Evolutionary conservation across 371 early-diverging fungal genomes (phyloP), one percentile per base, ranked within the genome.

Genomic region (Apophysomyces ossiformis): DNA sequence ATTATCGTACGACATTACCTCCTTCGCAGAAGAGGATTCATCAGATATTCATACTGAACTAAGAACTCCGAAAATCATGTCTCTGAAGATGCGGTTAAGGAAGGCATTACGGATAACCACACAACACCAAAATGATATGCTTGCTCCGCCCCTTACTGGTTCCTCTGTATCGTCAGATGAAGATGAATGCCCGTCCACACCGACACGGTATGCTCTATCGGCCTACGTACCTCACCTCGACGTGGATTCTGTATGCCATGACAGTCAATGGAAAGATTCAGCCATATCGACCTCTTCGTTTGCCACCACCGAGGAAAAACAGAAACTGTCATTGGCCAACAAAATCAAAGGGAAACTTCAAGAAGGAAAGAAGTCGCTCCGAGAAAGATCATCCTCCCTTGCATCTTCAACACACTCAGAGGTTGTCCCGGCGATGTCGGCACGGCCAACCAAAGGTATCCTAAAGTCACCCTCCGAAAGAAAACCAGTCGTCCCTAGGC

Each of bases 61-160:
- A 50, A 21, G 18, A 5, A 18, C 54, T 9, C 54, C 54, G 9
- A 50, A 50, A 21, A 21, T 50, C 9, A 11, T 50, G 54, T 50
- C 54, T 21, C 21, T 50, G 21, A 50, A 50, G 21, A 18, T n/a
- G 54, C 54, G 54, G 54, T 18, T 50, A 50, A 50, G 21, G 21
- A 50, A 50, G 54, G 54, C 54, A 11, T 11, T 50, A 21, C 54
- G 54, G 54, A 50, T 50, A 50, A 9, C n/a, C 7, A 50, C 54
- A 50, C 54, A 50, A 26, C 54, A 50, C 54, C 54, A 50, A 21
- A 16, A 50, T 50, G 54, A 50, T 50, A 50, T 50, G 54, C 54
- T 50, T 21, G 54, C 54, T 50, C 54, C 54, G 21, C 54, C 54
- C 16, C 54, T 50, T 7, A 50, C 54, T 4, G 54, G 54, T 9